These are phyloP conservation scores for Calocybe cyanea DNA, from an alignment of 768 basidiomycete genomes.

Conservation along the genomic window DNA sequence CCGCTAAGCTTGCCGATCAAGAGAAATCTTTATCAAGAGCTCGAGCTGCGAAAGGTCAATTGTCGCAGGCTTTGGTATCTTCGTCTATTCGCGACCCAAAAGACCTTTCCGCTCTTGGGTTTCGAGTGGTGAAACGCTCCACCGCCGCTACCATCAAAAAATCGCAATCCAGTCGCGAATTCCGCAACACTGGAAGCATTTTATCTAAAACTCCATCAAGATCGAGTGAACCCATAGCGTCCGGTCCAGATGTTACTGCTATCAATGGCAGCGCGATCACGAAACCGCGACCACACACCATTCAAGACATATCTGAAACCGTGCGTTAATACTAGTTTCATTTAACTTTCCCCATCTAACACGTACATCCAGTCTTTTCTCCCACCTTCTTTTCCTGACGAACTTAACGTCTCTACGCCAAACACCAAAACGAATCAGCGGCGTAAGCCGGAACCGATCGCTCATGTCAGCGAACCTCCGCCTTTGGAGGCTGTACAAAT, in stretches of 20 bases:
- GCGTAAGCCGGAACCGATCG: constrained; percentile 43
- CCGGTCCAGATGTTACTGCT: not conserved
- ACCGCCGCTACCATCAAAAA: constrained; percentile 22
- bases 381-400: constrained; percentile 53
- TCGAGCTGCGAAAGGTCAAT: constrained; percentile 5
- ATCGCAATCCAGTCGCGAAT: constrained; percentile 14
- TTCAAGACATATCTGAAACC: constrained; percentile 24
- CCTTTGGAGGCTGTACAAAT: constrained; percentile 7
- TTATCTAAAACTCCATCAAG: not conserved
- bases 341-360: constrained; percentile 2
- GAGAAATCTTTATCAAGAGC: too few relatives aligned
- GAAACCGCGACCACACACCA: constrained; percentile 4
- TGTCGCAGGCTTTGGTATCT: not conserved
- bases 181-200: not conserved
- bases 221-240: too few relatives aligned
- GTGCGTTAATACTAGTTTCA: constrained; percentile 15
- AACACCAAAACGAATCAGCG: constrained; percentile 20
- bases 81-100: constrained; percentile 3
- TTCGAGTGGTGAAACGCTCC: constrained; percentile 40
- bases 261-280: constrained; percentile 1
- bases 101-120: constrained; percentile 32
- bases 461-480: constrained; percentile 12
- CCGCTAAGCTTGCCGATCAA: too few relatives aligned
- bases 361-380: constrained; percentile 32
- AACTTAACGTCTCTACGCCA: constrained; percentile 54